phyloP scores from a whole-genome alignment of 2,329 filamentous ascomycete genomes.

The Alternaria sp. region DNA sequence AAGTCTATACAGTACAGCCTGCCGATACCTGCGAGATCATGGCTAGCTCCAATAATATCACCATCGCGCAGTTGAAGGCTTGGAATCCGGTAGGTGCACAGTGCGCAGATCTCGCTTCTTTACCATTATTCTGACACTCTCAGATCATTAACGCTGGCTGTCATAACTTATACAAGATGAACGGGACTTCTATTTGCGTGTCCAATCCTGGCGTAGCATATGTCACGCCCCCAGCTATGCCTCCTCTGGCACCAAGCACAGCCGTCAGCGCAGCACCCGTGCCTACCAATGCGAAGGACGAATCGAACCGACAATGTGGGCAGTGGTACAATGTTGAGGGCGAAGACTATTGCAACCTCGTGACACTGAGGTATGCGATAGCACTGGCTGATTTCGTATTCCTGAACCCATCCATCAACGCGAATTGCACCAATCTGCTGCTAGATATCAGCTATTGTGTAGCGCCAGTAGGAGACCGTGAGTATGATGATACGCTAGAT shows the following conservation, averaged over 20 bases:
- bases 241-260: not conserved
- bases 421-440: constrained; percentile 9
- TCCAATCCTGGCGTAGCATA: not conserved
- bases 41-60: not conserved
- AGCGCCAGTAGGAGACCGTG: not conserved
- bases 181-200: not conserved
- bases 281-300: not conserved
- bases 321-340: not conserved
- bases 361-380: constrained; percentile 1
- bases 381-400: constrained; percentile 5
- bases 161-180: not conserved
- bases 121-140: not conserved
- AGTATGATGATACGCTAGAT: not conserved
- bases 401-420: constrained; percentile 8
- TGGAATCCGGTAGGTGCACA: not conserved
- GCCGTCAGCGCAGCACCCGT: not conserved
- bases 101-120: not conserved
- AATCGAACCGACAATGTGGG: not conserved
- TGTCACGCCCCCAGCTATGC: no score
- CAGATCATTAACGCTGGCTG: not conserved
- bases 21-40: not conserved
- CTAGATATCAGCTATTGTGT: constrained; percentile 6
- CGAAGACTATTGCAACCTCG: constrained; percentile 4
- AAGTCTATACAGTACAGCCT: not conserved
- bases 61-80: no score